Evolutionary conservation across 495 filamentous ascomycete genomes (phyloP), one percentile per base, ranked within the genome.

Genomic region (Aspergillus biplanus): DNA sequence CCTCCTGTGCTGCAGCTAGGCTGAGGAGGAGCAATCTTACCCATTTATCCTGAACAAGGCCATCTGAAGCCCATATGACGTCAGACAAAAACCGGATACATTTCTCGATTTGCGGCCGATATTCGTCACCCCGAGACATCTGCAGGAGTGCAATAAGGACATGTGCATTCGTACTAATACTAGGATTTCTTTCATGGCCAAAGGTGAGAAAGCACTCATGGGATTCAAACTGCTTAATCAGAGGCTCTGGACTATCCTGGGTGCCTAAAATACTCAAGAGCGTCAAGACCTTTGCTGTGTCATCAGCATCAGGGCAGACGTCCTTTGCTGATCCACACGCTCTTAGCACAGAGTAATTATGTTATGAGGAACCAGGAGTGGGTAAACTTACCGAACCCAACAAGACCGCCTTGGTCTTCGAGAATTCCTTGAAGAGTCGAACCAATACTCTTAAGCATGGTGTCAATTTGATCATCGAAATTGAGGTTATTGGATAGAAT

Each of bases 121-220:
- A 75, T 2, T 15, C 4, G 7, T 35, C 35, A 11, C 62, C 58
- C 12, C 69, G 57, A n/a, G 54, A 58, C 34, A 8, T n/a, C 7
- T 33, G 49, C 11, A 79, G 50, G 2, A 82, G 64, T 11, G 76
- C 74, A 27, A 70, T 60, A 8, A 82, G 67, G 7, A 77, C 69
- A 61, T 78, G 76, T 62, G 75, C 78, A 56, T 82, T 82, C 4
- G 79, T 73, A 21, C 69, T 75, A 34, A 80, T 70, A 46, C 73
- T 81, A 4, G 76, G 68, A 56, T 74, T 72, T 15, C 75, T 58
- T 55, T 82, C 79, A 21, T 57, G 61, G 5, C 58, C 46, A 57
- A 74, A 82, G 2, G 78, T 81, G 35, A 71, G 65, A 63, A 80
- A 80, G 56, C 72, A 69, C 1, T 65, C 62, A 8, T 59, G 33